Percentiles rank a stretch among this genome's conserved stretches.
These are phyloP conservation scores for Phytopythium cucurbitacearum DNA, from an alignment of 352 stramenopile species.

Conservation along the genomic window DNA sequence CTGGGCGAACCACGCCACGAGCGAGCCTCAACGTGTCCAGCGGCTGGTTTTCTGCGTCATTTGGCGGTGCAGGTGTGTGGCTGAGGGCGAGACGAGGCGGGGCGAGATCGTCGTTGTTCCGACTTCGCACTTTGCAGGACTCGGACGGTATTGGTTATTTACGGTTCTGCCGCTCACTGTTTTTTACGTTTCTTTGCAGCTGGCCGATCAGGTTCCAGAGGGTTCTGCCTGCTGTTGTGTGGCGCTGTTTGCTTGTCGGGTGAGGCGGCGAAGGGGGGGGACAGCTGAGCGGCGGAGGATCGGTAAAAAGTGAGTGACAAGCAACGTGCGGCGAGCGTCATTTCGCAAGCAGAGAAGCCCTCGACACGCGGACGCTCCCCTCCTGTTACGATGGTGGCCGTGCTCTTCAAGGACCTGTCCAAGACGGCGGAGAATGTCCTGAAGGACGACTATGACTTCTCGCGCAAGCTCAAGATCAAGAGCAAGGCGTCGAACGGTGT, in stretches of 20 bases:
- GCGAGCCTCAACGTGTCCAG: no score
- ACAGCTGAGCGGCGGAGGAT: background rate
- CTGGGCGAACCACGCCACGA: no score
- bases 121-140: background rate
- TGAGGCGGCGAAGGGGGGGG: slow-evolving; percentile 1
- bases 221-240: slow-evolving; percentile 3
- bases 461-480: slow-evolving; percentile 80
- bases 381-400: slow-evolving; percentile 29
- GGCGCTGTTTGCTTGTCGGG: background rate
- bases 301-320: slow-evolving; percentile 7
- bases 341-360: slow-evolving; percentile 37
- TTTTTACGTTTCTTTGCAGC: slow-evolving; percentile 12
- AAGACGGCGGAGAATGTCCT: slow-evolving; percentile 77
- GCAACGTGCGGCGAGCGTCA: slow-evolving; percentile 25
- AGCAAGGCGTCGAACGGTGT: slow-evolving; percentile 73
- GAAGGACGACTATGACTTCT: slow-evolving; percentile 76
- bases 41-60: no score
- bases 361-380: slow-evolving; percentile 5
- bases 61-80: background rate
- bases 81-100: slow-evolving; percentile 1
- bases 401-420: slow-evolving; percentile 79
- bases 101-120: slow-evolving; percentile 4
- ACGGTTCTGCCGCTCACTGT: background rate
- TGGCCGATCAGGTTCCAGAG: background rate
- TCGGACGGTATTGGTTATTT: no score